These are phyloP conservation scores for Debaryomycetaceae sp. DNA, from an alignment of 1,139 yeast genomes.

Conservation along the genomic window DNA sequence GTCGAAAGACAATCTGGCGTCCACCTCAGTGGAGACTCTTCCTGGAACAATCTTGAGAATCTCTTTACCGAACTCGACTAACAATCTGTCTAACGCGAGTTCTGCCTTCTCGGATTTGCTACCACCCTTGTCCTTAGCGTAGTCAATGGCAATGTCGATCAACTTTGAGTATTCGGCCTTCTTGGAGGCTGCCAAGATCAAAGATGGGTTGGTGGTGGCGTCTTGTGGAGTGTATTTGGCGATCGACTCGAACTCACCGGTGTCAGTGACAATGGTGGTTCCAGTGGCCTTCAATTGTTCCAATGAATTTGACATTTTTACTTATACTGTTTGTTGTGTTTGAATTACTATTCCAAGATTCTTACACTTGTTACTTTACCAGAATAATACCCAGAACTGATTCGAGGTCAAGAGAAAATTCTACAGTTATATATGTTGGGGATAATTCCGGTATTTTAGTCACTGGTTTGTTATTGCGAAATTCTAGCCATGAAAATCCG, in stretches of 20 bases:
- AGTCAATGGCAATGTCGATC: conserved; percentile 86
- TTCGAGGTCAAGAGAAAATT: neutral
- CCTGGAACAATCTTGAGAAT: conserved; percentile 96
- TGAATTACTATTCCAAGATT: neutral
- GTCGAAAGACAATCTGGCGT: conserved; percentile 95
- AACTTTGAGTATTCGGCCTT: conserved; percentile 85
- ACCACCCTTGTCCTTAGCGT: conserved; percentile 68
- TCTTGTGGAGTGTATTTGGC: conserved; percentile 99
- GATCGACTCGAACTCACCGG: conserved; percentile 97
- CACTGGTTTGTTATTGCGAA: neutral
- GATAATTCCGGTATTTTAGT: conserved; percentile 10
- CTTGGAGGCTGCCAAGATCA: conserved; percentile 93
- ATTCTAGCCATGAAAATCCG: neutral
- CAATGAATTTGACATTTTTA: conserved; percentile 59
- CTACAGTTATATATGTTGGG: conserved; percentile 1
- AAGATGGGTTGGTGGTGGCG: conserved; percentile 98
- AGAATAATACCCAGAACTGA: neutral
- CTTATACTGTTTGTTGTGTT: neutral
- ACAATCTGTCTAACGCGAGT: conserved; percentile 83
- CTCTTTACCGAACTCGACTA: conserved; percentile 94
- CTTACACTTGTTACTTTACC: neutral
- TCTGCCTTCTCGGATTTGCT: conserved; percentile 49
- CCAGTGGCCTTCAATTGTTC: conserved; percentile 95
- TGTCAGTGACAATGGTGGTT: conserved; percentile 95
- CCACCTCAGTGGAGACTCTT: conserved; percentile 98